Conservation (phyloP, 129 eudicot species). For the Arctium minus region DNA sequence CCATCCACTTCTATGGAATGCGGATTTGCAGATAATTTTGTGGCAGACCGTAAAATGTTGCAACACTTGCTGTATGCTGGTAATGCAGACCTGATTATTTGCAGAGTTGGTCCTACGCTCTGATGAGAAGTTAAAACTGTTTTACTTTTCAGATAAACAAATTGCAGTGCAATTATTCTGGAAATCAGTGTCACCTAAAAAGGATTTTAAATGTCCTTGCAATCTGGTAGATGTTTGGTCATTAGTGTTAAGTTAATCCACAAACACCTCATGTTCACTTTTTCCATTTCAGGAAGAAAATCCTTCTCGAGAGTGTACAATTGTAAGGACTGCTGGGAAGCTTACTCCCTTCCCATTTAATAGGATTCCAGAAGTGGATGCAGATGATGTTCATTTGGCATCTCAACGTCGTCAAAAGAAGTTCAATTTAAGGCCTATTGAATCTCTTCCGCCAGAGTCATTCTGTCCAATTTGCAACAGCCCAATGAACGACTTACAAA, state of each 20-base stretch:
- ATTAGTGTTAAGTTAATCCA: background rate
- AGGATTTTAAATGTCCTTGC: background rate
- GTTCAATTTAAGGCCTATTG: slow-evolving; percentile 65
- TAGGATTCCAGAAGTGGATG: slow-evolving; percentile 59
- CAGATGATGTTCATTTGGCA: slow-evolving; percentile 41
- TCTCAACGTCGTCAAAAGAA: slow-evolving; percentile 81
- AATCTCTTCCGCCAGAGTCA: slow-evolving; percentile 77
- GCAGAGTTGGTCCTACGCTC: no score
- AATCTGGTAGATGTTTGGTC: background rate
- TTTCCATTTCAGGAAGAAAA: slow-evolving; percentile 77
- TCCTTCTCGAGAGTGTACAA: slow-evolving; percentile 92
- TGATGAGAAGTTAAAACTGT: background rate
- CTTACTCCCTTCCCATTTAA: slow-evolving; percentile 87
- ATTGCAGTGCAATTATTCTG: background rate
- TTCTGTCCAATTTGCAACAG: slow-evolving; percentile 85
- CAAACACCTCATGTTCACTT: background rate
- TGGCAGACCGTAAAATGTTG: no score
- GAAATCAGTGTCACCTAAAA: background rate
- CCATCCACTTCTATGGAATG: no score
- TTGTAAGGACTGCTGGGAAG: slow-evolving; percentile 95
- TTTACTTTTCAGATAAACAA: background rate
- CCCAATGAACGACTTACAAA: slow-evolving; percentile 43
- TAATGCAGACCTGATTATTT: no score
- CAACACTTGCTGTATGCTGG: no score
- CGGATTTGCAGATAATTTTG: no score